phyloP scores from a whole-genome alignment of 2,329 filamentous ascomycete species.

The Cladophialophora yegresii region DNA sequence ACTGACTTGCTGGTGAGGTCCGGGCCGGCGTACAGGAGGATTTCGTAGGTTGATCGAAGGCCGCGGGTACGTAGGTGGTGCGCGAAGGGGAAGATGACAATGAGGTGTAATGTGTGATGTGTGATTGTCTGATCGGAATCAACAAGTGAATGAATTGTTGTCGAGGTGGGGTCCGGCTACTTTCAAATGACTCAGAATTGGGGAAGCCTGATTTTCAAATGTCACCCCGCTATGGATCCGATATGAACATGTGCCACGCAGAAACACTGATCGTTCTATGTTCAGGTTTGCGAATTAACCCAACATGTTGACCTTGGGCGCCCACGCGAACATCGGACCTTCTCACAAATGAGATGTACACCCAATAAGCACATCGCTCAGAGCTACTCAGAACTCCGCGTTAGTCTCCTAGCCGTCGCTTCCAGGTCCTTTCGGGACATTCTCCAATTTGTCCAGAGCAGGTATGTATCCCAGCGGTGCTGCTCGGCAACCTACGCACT shows the following conservation, averaged over 20 bases:
- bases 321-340: not conserved
- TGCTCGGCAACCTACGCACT: not conserved
- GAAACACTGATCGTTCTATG: not conserved
- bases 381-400: not conserved
- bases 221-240: not conserved
- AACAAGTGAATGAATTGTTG: not conserved
- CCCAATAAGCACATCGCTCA: not conserved
- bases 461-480: not conserved
- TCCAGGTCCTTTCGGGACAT: not conserved
- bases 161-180: not conserved
- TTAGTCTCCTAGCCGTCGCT: not conserved
- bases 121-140: not conserved
- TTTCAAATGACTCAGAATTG: conserved; percentile 11
- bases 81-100: not conserved
- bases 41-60: not conserved
- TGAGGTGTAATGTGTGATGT: not conserved
- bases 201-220: conserved; percentile 1
- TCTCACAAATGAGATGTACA: not conserved
- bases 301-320: not conserved
- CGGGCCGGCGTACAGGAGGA: not conserved
- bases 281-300: not conserved
- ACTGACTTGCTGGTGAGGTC: not conserved
- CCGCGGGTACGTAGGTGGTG: not conserved
- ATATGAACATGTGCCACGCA: not conserved
- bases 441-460: not conserved